Evolutionary conservation across 164 flowering plant species (phyloP).

Genomic region (Amborella trichopoda): DNA sequence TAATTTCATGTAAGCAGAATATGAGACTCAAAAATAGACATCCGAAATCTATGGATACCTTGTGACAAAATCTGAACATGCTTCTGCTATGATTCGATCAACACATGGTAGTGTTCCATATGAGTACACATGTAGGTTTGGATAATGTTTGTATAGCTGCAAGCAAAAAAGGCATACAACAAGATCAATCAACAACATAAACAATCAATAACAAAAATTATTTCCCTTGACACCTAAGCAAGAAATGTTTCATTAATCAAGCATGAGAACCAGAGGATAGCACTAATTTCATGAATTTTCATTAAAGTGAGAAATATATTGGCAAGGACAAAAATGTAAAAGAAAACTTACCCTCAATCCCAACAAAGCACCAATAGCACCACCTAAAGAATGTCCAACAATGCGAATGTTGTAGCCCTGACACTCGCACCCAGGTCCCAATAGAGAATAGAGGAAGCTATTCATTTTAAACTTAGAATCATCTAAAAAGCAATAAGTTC

Average conservation of each 20-base stretch:
- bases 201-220: too few relatives aligned
- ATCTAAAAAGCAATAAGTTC: conserved; percentile 12
- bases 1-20: too few relatives aligned
- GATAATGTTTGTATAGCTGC: conserved; percentile 43
- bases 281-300: too few relatives aligned
- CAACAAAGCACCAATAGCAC: conserved; percentile 63
- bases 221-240: too few relatives aligned
- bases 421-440: conserved; percentile 75
- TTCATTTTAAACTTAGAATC: conserved; percentile 13
- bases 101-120: conserved; percentile 83
- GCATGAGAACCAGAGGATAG: too few relatives aligned
- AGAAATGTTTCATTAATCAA: too few relatives aligned
- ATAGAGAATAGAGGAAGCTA: conserved; percentile 64
- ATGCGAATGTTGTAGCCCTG: conserved; percentile 59
- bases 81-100: conserved; percentile 49
- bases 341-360: conserved; percentile 54
- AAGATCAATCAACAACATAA: too few relatives aligned
- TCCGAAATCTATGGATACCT: too few relatives aligned
- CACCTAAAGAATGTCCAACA: conserved; percentile 89
- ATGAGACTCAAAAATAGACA: too few relatives aligned
- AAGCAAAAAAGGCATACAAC: conserved; percentile 5
- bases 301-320: too few relatives aligned
- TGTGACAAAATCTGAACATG: conserved; percentile 69
- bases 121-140: conserved; percentile 61
- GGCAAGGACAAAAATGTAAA: background rate